These are phyloP conservation scores for Plasmodium coatneyi DNA, from an alignment of 169 alveolate species.

Conservation along the genomic window DNA sequence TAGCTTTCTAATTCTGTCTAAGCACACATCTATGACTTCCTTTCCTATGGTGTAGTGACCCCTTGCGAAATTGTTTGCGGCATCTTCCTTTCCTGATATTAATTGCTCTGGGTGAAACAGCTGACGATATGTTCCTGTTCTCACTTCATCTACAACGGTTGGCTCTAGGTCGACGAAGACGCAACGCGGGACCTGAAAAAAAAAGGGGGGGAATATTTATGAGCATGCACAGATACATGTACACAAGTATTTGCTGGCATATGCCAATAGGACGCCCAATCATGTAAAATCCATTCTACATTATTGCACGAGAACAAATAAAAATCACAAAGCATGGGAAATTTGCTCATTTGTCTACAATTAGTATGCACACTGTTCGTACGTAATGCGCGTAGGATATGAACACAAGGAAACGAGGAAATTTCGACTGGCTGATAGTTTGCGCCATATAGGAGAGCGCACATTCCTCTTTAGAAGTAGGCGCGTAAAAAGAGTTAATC, in stretches of 20 bases:
- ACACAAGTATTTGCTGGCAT: background rate
- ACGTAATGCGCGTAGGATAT: background rate
- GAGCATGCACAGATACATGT: background rate
- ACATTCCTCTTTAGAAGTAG: background rate
- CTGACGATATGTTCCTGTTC: conserved; percentile 98
- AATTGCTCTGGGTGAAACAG: conserved; percentile 98
- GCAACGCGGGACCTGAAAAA: conserved; percentile 94
- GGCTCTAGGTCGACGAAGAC: conserved; percentile 98
- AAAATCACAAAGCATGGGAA: background rate
- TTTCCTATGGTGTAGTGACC: conserved; percentile 99
- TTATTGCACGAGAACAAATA: background rate
- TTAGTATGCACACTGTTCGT: background rate
- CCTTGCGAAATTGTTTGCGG: conserved; percentile 99
- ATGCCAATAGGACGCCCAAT: background rate
- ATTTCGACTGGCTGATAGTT: background rate
- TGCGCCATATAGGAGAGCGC: background rate
- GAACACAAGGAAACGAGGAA: background rate
- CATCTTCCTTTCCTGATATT: conserved; percentile 99
- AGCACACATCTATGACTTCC: conserved; percentile 95
- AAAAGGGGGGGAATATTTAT: background rate
- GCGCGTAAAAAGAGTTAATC: background rate
- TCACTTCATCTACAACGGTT: conserved; percentile 98
- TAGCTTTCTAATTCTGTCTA: conserved; percentile 98
- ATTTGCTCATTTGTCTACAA: background rate
- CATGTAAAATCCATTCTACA: background rate